Evolutionary conservation across 2,329 filamentous ascomycete genomes (phyloP).

Genomic region (Verticillium longisporum): DNA sequence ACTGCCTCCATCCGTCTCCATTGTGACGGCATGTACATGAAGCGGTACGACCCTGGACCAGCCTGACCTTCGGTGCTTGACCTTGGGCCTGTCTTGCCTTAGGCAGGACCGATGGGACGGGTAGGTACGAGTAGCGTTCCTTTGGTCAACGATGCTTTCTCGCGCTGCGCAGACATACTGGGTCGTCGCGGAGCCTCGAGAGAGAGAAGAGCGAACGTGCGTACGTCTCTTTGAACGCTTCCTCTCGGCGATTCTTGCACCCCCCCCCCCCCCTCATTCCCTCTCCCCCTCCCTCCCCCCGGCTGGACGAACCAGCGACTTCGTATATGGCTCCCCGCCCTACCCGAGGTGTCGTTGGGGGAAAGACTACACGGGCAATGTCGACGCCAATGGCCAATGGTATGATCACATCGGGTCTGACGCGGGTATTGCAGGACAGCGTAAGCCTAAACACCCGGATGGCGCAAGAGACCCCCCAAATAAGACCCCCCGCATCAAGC

Average conservation of each 20-base stretch:
- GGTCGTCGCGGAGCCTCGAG: neutral
- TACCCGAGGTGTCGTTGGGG: neutral
- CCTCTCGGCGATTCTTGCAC: no score
- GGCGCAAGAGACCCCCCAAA: neutral
- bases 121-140: neutral
- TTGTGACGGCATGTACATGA: neutral
- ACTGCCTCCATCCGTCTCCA: neutral
- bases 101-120: neutral
- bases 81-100: neutral
- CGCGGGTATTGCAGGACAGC: neutral
- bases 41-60: neutral
- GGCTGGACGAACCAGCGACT: neutral
- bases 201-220: no score
- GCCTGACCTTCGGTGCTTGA: neutral
- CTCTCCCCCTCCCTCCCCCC: neutral
- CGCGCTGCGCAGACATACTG: neutral
- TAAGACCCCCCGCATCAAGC: neutral
- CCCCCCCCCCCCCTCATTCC: neutral
- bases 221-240: no score
- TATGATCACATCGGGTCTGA: neutral
- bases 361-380: neutral
- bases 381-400: neutral
- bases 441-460: neutral
- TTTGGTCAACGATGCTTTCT: neutral
- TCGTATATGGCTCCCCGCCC: neutral